phyloP scores from a whole-genome alignment of 2,329 filamentous ascomycete genomes.

The Tympanopsis confertula region DNA sequence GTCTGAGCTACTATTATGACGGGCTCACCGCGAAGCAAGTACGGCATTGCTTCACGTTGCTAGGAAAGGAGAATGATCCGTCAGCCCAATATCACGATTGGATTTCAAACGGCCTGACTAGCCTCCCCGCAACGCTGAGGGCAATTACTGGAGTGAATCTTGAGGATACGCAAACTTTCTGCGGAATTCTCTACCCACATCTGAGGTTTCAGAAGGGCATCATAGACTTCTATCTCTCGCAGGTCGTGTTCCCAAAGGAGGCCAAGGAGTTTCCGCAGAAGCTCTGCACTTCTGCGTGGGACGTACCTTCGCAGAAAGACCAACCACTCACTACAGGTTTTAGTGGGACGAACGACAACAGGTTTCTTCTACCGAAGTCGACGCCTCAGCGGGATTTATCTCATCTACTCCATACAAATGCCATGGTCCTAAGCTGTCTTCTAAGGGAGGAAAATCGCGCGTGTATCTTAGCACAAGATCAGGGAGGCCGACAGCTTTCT shows the following conservation, averaged over 20 bases:
- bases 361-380: constrained; percentile 40
- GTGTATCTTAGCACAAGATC: constrained; percentile 9
- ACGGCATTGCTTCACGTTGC: no score
- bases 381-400: constrained; percentile 43
- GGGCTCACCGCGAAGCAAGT: constrained; percentile 36
- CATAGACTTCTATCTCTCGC: constrained; percentile 52
- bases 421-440: constrained; percentile 48
- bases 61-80: constrained; percentile 38
- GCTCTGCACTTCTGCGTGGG: constrained; percentile 56
- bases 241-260: constrained; percentile 48
- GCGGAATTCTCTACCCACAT: constrained; percentile 33
- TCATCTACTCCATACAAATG: constrained; percentile 52
- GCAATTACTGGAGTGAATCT: constrained; percentile 43
- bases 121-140: constrained; percentile 21
- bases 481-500: constrained; percentile 17
- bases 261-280: constrained; percentile 53
- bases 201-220: constrained; percentile 37
- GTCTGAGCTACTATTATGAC: constrained; percentile 40
- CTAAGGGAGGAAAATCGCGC: constrained; percentile 36
- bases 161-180: constrained; percentile 36
- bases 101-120: constrained; percentile 20
- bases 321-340: constrained; percentile 53
- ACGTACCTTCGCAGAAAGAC: constrained; percentile 36
- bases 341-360: constrained; percentile 57
- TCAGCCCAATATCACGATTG: constrained; percentile 37